A percentile compares a stretch with the other conserved stretches of the same genome.
Conservation (phyloP, 1,284 basidiomycete genomes). For the Coriolopsis trogii region DNA sequence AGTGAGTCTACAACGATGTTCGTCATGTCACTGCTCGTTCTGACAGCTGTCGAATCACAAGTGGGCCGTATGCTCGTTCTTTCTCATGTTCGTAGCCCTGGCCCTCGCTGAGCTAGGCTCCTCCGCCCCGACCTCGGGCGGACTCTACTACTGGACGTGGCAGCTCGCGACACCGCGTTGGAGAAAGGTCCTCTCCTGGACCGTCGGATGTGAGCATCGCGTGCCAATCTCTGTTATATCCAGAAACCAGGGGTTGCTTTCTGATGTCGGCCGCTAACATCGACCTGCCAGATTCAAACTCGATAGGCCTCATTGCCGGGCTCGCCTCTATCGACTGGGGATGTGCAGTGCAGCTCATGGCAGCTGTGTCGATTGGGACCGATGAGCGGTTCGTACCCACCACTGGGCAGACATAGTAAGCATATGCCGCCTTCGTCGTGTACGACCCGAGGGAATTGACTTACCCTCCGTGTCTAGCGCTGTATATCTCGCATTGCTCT, state of each 20-base stretch:
- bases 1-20: conserved; percentile 18
- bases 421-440: conserved; percentile 5
- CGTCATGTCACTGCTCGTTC: neutral
- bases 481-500: conserved; percentile 58
- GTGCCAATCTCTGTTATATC: neutral
- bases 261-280: neutral
- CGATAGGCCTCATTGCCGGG: conserved; percentile 65
- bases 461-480: conserved; percentile 42
- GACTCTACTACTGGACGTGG: conserved; percentile 83
- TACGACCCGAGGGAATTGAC: neutral
- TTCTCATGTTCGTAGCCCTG: conserved; percentile 63
- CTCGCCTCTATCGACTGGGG: conserved; percentile 82
- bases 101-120: conserved; percentile 74
- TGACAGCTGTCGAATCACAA: neutral
- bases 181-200: conserved; percentile 71
- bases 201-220: conserved; percentile 65
- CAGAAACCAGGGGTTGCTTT: neutral
- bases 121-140: conserved; percentile 75
- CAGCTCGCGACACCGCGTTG: conserved; percentile 64
- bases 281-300: conserved; percentile 7
- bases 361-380: conserved; percentile 63
- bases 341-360: conserved; percentile 66
- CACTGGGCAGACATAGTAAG: conserved; percentile 60
- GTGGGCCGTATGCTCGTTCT: conserved; percentile 57
- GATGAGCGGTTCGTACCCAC: conserved; percentile 55